A percentile compares a stretch with the other conserved stretches of the same genome.
Conservation (phyloP, 1,139 yeast species). For the Sugiyamaella neomexicana region DNA sequence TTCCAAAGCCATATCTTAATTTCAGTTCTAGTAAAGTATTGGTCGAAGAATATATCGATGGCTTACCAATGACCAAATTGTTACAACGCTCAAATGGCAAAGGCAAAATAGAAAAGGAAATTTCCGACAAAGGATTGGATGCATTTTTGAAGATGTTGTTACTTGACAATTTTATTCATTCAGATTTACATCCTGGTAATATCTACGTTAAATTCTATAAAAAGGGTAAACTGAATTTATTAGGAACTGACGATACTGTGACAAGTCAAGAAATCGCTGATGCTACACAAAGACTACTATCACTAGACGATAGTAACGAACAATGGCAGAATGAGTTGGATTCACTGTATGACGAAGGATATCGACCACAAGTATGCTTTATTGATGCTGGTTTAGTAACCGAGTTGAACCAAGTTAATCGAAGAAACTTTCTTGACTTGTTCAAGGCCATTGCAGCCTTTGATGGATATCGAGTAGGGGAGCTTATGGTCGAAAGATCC, state of each 20-base stretch:
- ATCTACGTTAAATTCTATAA: slow-evolving; percentile 73
- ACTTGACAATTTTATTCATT: slow-evolving; percentile 89
- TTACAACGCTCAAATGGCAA: slow-evolving; percentile 44
- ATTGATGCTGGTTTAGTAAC: slow-evolving; percentile 94
- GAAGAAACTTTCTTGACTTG: slow-evolving; percentile 83
- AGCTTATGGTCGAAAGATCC: slow-evolving; percentile 90
- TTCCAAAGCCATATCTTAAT: slow-evolving; percentile 73
- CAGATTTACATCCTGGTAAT: slow-evolving; percentile 96
- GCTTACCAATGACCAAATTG: slow-evolving; percentile 75
- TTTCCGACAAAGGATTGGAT: slow-evolving; percentile 86
- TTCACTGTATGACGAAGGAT: slow-evolving; percentile 58
- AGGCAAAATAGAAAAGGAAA: slow-evolving; percentile 58
- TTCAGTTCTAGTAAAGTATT: slow-evolving; percentile 71
- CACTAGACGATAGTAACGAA: slow-evolving; percentile 41
- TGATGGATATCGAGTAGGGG: slow-evolving; percentile 94
- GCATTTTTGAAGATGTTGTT: slow-evolving; percentile 91
- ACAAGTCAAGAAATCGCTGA: slow-evolving; percentile 30
- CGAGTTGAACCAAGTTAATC: slow-evolving; percentile 71
- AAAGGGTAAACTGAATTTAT: slow-evolving; percentile 23
- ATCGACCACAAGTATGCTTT: slow-evolving; percentile 83
- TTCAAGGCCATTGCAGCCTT: slow-evolving; percentile 87
- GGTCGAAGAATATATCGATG: slow-evolving; percentile 83
- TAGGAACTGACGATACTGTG: slow-evolving; percentile 26
- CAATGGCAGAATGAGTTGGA: slow-evolving; percentile 55
- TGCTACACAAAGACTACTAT: slow-evolving; percentile 40